Conservation (phyloP, 2,329 filamentous ascomycete species). For the Rhynchosporium secalis region DNA sequence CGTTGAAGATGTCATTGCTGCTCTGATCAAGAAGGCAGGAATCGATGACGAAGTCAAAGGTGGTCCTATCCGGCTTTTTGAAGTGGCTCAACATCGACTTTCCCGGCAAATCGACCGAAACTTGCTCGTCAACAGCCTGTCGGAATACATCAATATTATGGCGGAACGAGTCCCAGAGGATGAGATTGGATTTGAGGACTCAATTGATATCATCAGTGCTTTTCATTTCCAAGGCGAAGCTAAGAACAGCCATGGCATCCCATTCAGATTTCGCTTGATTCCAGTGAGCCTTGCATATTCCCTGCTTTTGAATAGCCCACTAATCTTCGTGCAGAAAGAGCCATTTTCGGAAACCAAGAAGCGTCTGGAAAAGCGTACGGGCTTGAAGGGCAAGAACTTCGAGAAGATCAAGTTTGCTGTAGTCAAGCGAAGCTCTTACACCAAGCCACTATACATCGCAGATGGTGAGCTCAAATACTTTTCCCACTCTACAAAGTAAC, state of each 20-base stretch:
- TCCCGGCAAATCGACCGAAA: slow-evolving; percentile 73
- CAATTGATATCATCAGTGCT: slow-evolving; percentile 68
- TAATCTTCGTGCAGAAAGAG: slow-evolving; percentile 62
- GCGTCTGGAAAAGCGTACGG: slow-evolving; percentile 87
- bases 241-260: slow-evolving; percentile 79
- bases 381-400: slow-evolving; percentile 95
- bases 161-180: slow-evolving; percentile 79
- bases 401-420: slow-evolving; percentile 98
- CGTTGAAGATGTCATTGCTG: slow-evolving; percentile 74
- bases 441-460: slow-evolving; percentile 77
- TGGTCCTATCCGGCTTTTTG: slow-evolving; percentile 75
- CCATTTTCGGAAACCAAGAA: slow-evolving; percentile 90
- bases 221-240: slow-evolving; percentile 94
- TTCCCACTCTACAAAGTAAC: not conserved
- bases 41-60: slow-evolving; percentile 71
- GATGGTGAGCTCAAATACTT: slow-evolving; percentile 66
- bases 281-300: slow-evolving; percentile 54
- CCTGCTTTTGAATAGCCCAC: not conserved
- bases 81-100: slow-evolving; percentile 79
- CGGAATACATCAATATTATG: slow-evolving; percentile 80
- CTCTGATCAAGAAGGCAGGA: slow-evolving; percentile 76
- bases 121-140: slow-evolving; percentile 75
- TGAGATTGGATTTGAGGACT: slow-evolving; percentile 53
- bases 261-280: slow-evolving; percentile 86
- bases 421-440: slow-evolving; percentile 68